These are phyloP conservation scores for Mycena rebaudengoi DNA, from an alignment of 768 basidiomycete species.

Conservation along the genomic window DNA sequence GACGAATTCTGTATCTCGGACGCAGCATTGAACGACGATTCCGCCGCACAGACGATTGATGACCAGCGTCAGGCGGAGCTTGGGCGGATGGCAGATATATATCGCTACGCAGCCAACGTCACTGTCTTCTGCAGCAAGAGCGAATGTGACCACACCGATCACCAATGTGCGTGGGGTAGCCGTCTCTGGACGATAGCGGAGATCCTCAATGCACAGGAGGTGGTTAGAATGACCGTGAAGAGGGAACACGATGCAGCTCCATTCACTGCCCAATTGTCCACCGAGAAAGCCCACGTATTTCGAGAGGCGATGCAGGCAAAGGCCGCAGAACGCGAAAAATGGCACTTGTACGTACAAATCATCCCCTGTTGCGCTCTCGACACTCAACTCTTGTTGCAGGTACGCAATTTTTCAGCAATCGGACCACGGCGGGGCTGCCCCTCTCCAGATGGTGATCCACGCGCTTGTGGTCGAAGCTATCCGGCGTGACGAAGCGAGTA, in stretches of 20 bases:
- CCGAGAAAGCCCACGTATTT: background rate
- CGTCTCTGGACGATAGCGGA: background rate
- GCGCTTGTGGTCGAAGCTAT: conserved; percentile 33
- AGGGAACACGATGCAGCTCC: background rate
- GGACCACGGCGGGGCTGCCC: conserved; percentile 23
- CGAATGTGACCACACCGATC: background rate
- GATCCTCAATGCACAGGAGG: background rate
- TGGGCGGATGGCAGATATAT: background rate
- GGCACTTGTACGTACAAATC: background rate
- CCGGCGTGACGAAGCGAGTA: conserved; percentile 23
- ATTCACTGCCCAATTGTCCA: background rate
- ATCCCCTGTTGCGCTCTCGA: background rate
- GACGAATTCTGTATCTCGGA: background rate
- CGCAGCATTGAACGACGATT: background rate
- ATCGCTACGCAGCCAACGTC: background rate
- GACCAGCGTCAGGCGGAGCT: background rate
- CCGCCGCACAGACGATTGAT: background rate
- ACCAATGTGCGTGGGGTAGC: background rate
- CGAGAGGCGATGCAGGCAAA: background rate
- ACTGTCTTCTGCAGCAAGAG: background rate
- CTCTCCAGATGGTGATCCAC: conserved; percentile 34
- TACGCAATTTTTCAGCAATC: conserved; percentile 32
- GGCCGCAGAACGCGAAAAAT: background rate
- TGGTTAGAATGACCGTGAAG: background rate
- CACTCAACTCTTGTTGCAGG: background rate